These are phyloP conservation scores for Lachancea sp. DNA, from an alignment of 805 yeast genomes.

Conservation along the genomic window DNA sequence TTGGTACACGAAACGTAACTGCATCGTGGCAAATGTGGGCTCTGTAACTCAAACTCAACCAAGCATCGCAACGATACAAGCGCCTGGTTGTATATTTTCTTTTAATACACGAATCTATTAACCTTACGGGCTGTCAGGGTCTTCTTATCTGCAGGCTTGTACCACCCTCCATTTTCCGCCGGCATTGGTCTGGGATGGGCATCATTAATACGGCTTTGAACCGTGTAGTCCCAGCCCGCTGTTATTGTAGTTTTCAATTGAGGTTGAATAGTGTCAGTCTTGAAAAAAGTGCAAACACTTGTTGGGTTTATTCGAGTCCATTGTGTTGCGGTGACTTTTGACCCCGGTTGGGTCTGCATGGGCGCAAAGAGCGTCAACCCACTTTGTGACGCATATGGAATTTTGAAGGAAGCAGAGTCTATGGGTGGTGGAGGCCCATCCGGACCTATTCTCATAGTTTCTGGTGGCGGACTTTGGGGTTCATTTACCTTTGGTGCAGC, in stretches of 20 bases:
- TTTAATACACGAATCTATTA: constrained; percentile 4
- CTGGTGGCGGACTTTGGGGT: constrained; percentile 36
- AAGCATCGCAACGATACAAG: neutral
- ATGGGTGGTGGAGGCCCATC: constrained; percentile 12
- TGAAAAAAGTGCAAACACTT: constrained; percentile 51
- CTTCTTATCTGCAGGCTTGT: constrained; percentile 49
- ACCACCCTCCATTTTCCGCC: constrained; percentile 46
- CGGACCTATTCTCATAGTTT: constrained; percentile 11
- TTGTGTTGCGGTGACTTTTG: constrained; percentile 53
- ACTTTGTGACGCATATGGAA: constrained; percentile 70
- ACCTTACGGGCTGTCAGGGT: constrained; percentile 20
- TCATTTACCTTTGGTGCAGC: constrained; percentile 33
- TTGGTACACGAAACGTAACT: neutral
- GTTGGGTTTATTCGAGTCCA: constrained; percentile 65
- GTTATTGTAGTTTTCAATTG: constrained; percentile 58
- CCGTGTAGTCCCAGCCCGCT: constrained; percentile 73
- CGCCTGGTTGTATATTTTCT: neutral
- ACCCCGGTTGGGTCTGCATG: constrained; percentile 83
- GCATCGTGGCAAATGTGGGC: neutral
- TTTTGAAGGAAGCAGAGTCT: constrained; percentile 46
- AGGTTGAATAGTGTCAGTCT: constrained; percentile 21
- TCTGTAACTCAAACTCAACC: neutral
- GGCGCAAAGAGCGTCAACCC: constrained; percentile 79
- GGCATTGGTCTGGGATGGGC: constrained; percentile 69
- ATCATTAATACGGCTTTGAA: constrained; percentile 52